phyloP scores from a whole-genome alignment of 1,139 yeast genomes.

The Pichia sp. region DNA sequence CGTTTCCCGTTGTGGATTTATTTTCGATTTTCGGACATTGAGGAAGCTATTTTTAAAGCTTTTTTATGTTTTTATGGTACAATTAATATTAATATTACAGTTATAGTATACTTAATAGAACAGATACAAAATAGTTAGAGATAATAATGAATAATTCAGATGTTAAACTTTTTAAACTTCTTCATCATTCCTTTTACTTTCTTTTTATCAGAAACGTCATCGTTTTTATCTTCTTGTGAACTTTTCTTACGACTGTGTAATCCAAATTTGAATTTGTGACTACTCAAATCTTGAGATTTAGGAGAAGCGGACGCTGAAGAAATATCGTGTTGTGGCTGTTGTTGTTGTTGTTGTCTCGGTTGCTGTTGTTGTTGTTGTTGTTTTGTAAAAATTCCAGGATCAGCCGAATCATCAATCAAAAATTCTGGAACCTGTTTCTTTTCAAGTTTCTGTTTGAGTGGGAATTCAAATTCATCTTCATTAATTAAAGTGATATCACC shows the following conservation, averaged over 20 bases:
- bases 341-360: neutral
- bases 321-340: neutral
- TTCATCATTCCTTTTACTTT: slow-evolving; percentile 21
- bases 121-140: too few relatives aligned
- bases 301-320: neutral
- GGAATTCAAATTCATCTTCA: slow-evolving; percentile 24
- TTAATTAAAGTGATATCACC: slow-evolving; percentile 34
- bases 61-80: too few relatives aligned
- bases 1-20: too few relatives aligned
- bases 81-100: too few relatives aligned
- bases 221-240: neutral
- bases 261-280: slow-evolving; percentile 9
- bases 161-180: slow-evolving; percentile 18
- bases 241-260: slow-evolving; percentile 9
- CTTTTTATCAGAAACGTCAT: slow-evolving; percentile 8
- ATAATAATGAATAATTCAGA: neutral
- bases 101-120: too few relatives aligned
- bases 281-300: neutral
- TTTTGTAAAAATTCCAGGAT: slow-evolving; percentile 16
- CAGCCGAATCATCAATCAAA: slow-evolving; percentile 19
- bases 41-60: too few relatives aligned
- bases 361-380: slow-evolving; percentile 1
- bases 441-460: slow-evolving; percentile 18
- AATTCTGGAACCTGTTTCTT: slow-evolving; percentile 19
- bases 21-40: too few relatives aligned